Conservation (phyloP, 2,329 filamentous ascomycete genomes). For the Xylariaceae sp. region DNA sequence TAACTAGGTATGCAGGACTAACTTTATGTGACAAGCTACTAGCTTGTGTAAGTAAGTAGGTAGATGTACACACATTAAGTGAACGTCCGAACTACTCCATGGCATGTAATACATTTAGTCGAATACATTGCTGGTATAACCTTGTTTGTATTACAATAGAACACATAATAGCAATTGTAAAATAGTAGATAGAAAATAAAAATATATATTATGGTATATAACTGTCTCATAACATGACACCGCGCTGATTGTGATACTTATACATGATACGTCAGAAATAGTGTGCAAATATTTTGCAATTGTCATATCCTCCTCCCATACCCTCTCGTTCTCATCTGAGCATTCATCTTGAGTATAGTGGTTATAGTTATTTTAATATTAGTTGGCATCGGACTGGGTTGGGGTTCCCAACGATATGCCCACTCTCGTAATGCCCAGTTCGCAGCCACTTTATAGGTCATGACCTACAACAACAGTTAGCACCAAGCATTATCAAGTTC, state of each 20-base stretch:
- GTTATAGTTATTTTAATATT: no score
- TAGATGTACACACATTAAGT: no score
- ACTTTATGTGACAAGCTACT: no score
- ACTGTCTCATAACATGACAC: conserved; percentile 4
- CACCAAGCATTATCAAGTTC: neutral
- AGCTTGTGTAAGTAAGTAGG: no score
- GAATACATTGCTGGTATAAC: no score
- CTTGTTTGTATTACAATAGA: no score
- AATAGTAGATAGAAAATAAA: neutral
- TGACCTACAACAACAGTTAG: conserved; percentile 21
- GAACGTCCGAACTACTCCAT: no score
- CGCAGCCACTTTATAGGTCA: conserved; percentile 9
- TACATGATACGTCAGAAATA: neutral
- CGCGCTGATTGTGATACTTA: neutral
- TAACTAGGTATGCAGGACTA: no score
- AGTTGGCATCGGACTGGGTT: neutral
- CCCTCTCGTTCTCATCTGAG: neutral
- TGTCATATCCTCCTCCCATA: neutral
- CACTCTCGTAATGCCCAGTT: neutral
- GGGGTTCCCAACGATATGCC: neutral
- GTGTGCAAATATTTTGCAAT: neutral
- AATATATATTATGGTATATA: conserved; percentile 4
- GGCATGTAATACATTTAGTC: no score
- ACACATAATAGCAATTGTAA: neutral
- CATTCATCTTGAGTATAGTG: no score